Conservation (phyloP, 1,139 yeast species). For the Diutina catenulata region DNA sequence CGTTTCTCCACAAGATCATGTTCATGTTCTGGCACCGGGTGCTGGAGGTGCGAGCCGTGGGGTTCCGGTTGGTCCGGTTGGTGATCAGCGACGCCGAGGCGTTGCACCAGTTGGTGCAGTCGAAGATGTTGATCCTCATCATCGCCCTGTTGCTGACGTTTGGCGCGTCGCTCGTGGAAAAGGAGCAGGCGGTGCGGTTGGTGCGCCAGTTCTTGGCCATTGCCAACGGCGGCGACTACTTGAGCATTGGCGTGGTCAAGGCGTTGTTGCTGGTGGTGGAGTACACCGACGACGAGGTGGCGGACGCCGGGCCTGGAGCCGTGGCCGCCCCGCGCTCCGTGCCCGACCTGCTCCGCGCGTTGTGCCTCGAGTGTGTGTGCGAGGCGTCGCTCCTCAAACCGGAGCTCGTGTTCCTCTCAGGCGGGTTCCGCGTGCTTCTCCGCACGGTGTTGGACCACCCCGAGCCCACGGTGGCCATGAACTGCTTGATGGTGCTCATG, state of each 20-base stretch:
- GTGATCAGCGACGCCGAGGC: conserved; percentile 46
- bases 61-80: conserved; percentile 62
- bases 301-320: background rate
- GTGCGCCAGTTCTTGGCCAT: conserved; percentile 51
- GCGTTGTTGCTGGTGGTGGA: conserved; percentile 58
- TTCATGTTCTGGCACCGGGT: conserved; percentile 46
- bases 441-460: conserved; percentile 54
- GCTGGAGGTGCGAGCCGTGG: conserved; percentile 61
- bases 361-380: conserved; percentile 54
- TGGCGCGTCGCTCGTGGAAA: conserved; percentile 43
- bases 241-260: conserved; percentile 58
- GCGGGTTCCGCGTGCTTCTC: conserved; percentile 52
- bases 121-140: conserved; percentile 50
- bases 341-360: background rate
- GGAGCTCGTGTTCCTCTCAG: conserved; percentile 44
- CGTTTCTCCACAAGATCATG: conserved; percentile 50
- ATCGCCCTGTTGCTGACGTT: conserved; percentile 52
- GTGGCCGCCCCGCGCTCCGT: no score
- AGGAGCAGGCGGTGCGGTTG: conserved; percentile 70
- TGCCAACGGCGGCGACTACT: conserved; percentile 41
- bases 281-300: conserved; percentile 7
- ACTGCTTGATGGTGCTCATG: conserved; percentile 44
- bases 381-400: conserved; percentile 61
- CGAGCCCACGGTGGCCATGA: conserved; percentile 35
- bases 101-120: conserved; percentile 30